Base-by-base conservation (phyloP, 257 asterid genomes). In the Gentiana dahurica region DNA sequence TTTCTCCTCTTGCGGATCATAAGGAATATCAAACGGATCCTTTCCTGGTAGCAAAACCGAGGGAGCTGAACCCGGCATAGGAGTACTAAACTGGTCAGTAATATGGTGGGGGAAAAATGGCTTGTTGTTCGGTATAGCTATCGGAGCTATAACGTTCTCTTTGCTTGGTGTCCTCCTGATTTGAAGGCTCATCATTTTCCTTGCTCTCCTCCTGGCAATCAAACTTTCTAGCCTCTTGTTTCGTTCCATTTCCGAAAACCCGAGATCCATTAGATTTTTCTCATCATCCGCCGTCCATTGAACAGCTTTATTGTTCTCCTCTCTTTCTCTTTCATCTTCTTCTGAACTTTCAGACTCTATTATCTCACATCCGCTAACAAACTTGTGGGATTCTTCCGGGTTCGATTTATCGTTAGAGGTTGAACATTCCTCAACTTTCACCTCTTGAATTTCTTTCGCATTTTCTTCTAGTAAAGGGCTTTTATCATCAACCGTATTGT, bases 21-120 rank as follows among this genome's bases (percentile, higher is more conserved):
- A 92, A 3, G 99, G 99, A 12, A 92, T 79, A 58, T 92, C 95
- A 46, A 92, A 92, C 1, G 99, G 97, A 60, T 88, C 88, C 50
- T 73, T 74, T 74, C 60, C 76, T 4, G 91, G 91, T 33, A 80
- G 34, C 78, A 88, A 53, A 38, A 86, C 65, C 0, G 97, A 78
- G 3, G 99, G 99, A 36, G 97, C 97, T 0, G 97, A 88, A 2
- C 93, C 94, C 0, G 95, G 98, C 63, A 71, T 70, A 0, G 89
- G 89, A 39, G 95, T 63, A 59, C 61, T 54, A 11, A 63, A 72
- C 8, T 50, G 54, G 45, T 10, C 11, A 34, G 43, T 4, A 51
- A 45, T 66, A 24, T 43, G 65, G 0, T 65, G 55, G 41, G 52
- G 33, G 36, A 49, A 36, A 58, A 61, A 57, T 41, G 49, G 71